Base-by-base conservation (phyloP, 306 rosid species). In the Prunus kanzakura region DNA sequence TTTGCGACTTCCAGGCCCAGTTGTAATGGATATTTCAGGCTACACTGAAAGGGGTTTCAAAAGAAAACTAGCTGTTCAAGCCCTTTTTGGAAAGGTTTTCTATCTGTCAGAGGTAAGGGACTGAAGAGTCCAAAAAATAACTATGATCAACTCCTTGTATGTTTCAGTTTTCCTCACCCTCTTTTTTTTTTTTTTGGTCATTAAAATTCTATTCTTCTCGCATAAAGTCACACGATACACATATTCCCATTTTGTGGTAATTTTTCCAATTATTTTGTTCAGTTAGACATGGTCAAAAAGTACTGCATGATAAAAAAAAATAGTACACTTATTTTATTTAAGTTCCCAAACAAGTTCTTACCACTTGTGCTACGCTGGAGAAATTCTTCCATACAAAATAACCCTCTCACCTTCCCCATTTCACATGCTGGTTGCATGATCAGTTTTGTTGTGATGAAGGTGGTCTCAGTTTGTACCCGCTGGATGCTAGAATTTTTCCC, bases 21-120 rank as follows among this genome's bases (percentile, higher is more conserved):
- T 92, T 78, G 97, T 95, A 74, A 82, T 92, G 98, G 84, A 92
- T 47, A 71, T 81, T 73, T 79, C 97, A 18, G 97, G 98, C 77
- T 95, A 95, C 80, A 84, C 97, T 38, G 98, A 95, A 85, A 91
- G 68, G 86, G 98, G 97, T 82, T 95, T 95, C 85, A 95, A 95
- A 86, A 89, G 98, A 89, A 95, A 95, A 81, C 85, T 95, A 72
- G 98, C 97, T 27, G 93, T 92, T 69, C 96, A 92, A 82, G 86
- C 90, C 47, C 97, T 95, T 54, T 95, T 95, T 72, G 97, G 97
- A 77, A 95, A 95, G 85, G 82, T 95, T 76, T 95, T 90, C 88
- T 92, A 95, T 82, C 87, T 95, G 51, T 92, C 98, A 16, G 98
- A 95, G 91, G 97, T 92, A 79, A 76, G 89, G 79, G 38, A 64